Base-by-base conservation (phyloP, 2,329 filamentous ascomycete species). In the Colletotrichum spinosum region DNA sequence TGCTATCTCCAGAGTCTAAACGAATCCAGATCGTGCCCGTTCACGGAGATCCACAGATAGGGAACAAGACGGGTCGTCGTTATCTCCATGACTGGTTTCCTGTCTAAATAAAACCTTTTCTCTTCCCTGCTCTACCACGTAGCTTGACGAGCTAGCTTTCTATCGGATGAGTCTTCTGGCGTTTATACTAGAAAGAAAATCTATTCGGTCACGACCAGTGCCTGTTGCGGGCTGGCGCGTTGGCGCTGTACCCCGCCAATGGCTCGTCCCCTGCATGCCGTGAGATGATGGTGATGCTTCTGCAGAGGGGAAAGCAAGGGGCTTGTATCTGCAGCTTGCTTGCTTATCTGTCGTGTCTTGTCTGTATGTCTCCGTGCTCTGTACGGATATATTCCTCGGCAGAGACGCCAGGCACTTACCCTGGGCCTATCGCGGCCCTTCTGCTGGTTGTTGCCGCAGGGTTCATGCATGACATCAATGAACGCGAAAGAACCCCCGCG, bases 391-490 rank as follows among this genome's bases (percentile, higher is more conserved):
- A 37, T 38, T 58, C 39, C n/a, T 17, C n/a, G 49, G 15, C 4
- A 34, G 34, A 57, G 55, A 50, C 35, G n/a, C 44, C 44, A 8
- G 25, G 25, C 25, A 25, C 25, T 33, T 8, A 55, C 8, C 15
- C 39, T 52, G 34, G 46, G 4, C 38, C 35, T 55, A 45, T 58
- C 42, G 42, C 33, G 25, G 38, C 38, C 44, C 39, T 41, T 33
- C 52, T 48, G 15, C 58, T 38, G n/a, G 25, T 50, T 15, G 25
- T 50, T 17, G 38, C 55, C 42, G 55, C 49, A 48, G 37, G 25
- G 42, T 67, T 65, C 64, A 68, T 70, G 70, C 69, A 69, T 69
- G 69, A 68, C 65, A 71, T 69, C 67, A 69, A 63, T 44, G n/a
- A n/a, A 44, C 48, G 25, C 34, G 45, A 50, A 8, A n/a, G 13